These are phyloP conservation scores for Macroventuria anomochaeta DNA, from an alignment of 2,329 filamentous ascomycete species.

Conservation along the genomic window DNA sequence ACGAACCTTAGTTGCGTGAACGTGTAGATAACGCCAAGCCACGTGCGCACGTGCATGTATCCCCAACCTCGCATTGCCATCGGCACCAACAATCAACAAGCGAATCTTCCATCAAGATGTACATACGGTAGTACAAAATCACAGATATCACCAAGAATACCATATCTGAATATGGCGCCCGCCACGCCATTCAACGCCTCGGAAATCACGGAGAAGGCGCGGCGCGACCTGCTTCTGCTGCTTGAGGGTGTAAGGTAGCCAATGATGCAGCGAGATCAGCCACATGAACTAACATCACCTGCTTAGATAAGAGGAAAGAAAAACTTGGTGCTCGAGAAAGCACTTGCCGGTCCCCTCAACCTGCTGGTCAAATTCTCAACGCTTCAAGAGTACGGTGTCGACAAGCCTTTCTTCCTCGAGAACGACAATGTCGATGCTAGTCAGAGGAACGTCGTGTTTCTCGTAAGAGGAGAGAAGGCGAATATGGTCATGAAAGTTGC, in stretches of 20 bases:
- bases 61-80: conserved; percentile 13
- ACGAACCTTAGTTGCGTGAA: neutral
- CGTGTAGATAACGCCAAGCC: conserved; percentile 13
- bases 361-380: conserved; percentile 94
- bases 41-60: conserved; percentile 14
- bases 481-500: conserved; percentile 85
- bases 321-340: conserved; percentile 92
- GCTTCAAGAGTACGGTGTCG: conserved; percentile 94
- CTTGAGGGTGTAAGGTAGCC: conserved; percentile 86
- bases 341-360: conserved; percentile 86
- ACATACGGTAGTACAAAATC: neutral
- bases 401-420: conserved; percentile 96
- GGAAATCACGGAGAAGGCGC: conserved; percentile 79
- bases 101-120: conserved; percentile 6
- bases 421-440: conserved; percentile 94
- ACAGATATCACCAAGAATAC: neutral
- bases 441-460: conserved; percentile 93
- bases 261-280: conserved; percentile 37
- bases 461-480: conserved; percentile 87
- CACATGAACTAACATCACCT: conserved; percentile 41
- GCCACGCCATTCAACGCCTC: conserved; percentile 74
- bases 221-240: conserved; percentile 86
- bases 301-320: conserved; percentile 94
- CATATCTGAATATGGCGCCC: conserved; percentile 64
- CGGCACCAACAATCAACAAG: neutral